Base-by-base conservation (phyloP, 1,284 basidiomycete genomes). In the Moesziomyces globuligerus region DNA sequence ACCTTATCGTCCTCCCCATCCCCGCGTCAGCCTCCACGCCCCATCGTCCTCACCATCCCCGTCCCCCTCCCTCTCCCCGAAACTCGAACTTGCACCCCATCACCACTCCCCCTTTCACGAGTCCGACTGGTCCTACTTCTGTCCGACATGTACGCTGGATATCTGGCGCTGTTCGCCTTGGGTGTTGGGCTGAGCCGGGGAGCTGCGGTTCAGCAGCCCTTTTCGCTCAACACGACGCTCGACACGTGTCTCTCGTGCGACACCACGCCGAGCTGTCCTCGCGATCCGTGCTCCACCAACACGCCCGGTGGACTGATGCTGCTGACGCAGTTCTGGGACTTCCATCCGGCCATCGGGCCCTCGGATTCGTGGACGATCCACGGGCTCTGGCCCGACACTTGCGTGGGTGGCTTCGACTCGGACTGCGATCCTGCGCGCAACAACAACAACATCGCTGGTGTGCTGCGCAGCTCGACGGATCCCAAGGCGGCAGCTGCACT, bases 311-410 rank as follows among this genome's bases (percentile, higher is more conserved):
- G 74, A 17, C 50, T 75, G n/a, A 28, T 75, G 1, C 62, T 75
- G 0, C 45, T 73, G 2, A 73, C 71, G 3, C 57, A 65, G 21
- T 75, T 75, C 60, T 75, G 74, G 74, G 74, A 75, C 48, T 71
- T 48, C 8, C 46, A 48, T 3, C 74, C 74, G 1, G 55, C 71
- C 25, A 73, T 72, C n/a, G 74, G 74, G 0, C 74, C 71, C 2
- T 28, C 32, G 1, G 62, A 73, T 38, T 46, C 47, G 2, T 75
- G 71, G 71, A 75, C 74, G 1, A 73, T 75, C 38, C 73, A 75
- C 38, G 73, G 73, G 13, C 41, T 60, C 8, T 73, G 74, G 74
- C 71, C 74, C 1, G 74, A 75, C 49, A 58, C 53, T n/a, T 72
- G 69, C 48, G 25, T 13, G 6, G 74, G 74, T n/a, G 44, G 48